Conservation (phyloP, 2,329 filamentous ascomycete genomes). For the Sporothrix phasma region DNA sequence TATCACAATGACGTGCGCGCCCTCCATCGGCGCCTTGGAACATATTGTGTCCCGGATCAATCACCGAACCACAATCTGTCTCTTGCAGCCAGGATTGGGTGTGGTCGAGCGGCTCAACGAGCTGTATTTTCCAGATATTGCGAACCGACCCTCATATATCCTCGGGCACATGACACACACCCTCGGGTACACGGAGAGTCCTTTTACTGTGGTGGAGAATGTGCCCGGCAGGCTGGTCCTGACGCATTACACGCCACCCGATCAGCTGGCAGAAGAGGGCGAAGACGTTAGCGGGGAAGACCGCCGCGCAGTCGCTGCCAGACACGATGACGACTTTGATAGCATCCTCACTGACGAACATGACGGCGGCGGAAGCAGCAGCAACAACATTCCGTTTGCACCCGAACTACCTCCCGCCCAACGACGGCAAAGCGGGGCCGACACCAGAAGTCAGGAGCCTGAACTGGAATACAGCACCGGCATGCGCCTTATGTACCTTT, state of each 20-base stretch:
- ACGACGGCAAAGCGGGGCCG: neutral
- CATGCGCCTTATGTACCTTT: conserved; percentile 51
- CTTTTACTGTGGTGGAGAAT: conserved; percentile 23
- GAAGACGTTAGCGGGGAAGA: neutral
- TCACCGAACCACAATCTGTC: conserved; percentile 27
- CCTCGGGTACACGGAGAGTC: conserved; percentile 27
- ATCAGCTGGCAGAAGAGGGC: neutral
- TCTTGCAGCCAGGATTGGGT: conserved; percentile 51
- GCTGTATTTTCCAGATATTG: conserved; percentile 56
- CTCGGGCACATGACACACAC: conserved; percentile 51
- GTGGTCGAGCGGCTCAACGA: conserved; percentile 68
- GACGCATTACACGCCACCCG: conserved; percentile 20
- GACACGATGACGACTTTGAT: neutral
- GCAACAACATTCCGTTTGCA: neutral
- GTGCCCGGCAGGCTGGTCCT: conserved; percentile 28
- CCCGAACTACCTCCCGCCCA: conserved; percentile 3
- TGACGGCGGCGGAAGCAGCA: neutral
- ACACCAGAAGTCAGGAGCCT: neutral
- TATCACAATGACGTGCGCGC: conserved; percentile 24
- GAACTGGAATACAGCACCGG: neutral
- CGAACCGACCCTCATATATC: conserved; percentile 63
- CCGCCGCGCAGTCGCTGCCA: neutral
- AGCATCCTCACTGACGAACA: neutral
- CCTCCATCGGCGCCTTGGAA: conserved; percentile 21
- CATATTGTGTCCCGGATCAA: conserved; percentile 25